Evolutionary conservation across 169 alveolate species (phyloP).

Genomic region (Plasmodium coatneyi): DNA sequence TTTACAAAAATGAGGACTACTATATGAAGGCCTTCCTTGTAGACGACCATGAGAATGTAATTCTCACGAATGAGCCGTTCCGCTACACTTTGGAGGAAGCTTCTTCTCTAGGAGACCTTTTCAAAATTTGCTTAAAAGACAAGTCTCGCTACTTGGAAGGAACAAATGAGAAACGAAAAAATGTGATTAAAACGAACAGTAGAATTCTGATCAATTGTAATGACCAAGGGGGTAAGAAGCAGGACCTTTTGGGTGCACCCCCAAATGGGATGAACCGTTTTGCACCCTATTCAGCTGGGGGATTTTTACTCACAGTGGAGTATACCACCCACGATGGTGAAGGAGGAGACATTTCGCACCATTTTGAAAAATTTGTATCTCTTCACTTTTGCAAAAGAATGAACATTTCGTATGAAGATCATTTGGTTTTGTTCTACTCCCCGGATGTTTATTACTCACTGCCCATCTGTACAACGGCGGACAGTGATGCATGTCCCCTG

Average conservation of each 20-base stretch:
- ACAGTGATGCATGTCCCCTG: background rate
- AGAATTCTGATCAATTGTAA: conserved; percentile 15
- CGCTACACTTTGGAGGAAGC: conserved; percentile 13
- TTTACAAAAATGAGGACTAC: conserved; percentile 32
- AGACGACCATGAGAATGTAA: conserved; percentile 52
- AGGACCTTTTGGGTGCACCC: background rate
- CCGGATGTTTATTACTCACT: conserved; percentile 26
- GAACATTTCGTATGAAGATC: background rate
- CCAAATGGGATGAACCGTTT: background rate
- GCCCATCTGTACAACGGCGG: background rate
- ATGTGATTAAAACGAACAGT: conserved; percentile 18
- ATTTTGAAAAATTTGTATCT: conserved; percentile 19
- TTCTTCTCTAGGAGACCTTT: background rate
- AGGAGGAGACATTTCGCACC: background rate
- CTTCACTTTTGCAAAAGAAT: conserved; percentile 29
- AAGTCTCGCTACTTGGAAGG: conserved; percentile 32
- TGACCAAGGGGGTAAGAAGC: background rate
- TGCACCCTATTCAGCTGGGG: background rate
- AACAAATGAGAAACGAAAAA: conserved; percentile 1
- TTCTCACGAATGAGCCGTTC: conserved; percentile 42
- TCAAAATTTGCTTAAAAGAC: conserved; percentile 7
- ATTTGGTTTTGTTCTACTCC: conserved; percentile 13
- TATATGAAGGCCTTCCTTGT: conserved; percentile 48
- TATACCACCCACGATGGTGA: conserved; percentile 11
- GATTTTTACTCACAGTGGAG: background rate